Percentiles rank a stretch among this genome's conserved stretches.
Conservation (phyloP, 2,329 filamentous ascomycete genomes). For the Graphilbum fragrans region DNA sequence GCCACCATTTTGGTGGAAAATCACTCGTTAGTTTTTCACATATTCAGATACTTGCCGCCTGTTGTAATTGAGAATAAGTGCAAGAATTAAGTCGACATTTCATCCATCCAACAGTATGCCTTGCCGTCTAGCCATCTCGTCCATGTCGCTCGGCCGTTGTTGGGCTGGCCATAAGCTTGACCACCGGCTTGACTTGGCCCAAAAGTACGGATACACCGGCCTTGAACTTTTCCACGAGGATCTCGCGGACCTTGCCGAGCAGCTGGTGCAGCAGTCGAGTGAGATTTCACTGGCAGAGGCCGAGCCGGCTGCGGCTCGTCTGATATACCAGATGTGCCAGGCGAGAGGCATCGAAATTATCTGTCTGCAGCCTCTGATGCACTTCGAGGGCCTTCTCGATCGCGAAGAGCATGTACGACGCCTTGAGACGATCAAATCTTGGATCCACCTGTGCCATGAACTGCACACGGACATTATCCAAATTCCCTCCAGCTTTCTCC, state of each 20-base stretch:
- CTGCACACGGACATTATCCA: constrained; percentile 47
- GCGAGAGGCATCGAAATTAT: constrained; percentile 32
- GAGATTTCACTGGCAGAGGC: background rate
- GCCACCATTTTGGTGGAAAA: too few species aligned
- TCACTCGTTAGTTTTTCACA: too few species aligned
- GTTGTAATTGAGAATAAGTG: too few species aligned
- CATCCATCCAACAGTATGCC: constrained; percentile 1
- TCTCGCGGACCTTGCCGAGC: constrained; percentile 33
- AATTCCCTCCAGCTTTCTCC: constrained; percentile 46
- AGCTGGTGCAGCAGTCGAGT: background rate
- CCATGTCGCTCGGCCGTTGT: constrained; percentile 9
- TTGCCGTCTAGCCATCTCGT: constrained; percentile 9
- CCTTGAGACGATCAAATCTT: constrained; percentile 43
- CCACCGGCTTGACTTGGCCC: constrained; percentile 5
- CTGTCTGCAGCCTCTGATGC: constrained; percentile 49
- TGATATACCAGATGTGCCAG: constrained; percentile 31
- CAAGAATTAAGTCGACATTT: too few species aligned
- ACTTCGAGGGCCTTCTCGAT: constrained; percentile 50
- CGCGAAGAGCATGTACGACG: constrained; percentile 33
- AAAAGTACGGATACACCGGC: constrained; percentile 31
- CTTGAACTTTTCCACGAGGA: constrained; percentile 55
- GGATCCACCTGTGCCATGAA: constrained; percentile 44
- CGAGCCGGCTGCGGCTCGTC: background rate
- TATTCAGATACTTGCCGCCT: too few species aligned
- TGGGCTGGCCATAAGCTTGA: constrained; percentile 8